A percentile compares a stretch with the other conserved stretches of the same genome.
Evolutionary conservation across 2,329 filamentous ascomycete genomes (phyloP).

Genomic region (Penicillium sp.): DNA sequence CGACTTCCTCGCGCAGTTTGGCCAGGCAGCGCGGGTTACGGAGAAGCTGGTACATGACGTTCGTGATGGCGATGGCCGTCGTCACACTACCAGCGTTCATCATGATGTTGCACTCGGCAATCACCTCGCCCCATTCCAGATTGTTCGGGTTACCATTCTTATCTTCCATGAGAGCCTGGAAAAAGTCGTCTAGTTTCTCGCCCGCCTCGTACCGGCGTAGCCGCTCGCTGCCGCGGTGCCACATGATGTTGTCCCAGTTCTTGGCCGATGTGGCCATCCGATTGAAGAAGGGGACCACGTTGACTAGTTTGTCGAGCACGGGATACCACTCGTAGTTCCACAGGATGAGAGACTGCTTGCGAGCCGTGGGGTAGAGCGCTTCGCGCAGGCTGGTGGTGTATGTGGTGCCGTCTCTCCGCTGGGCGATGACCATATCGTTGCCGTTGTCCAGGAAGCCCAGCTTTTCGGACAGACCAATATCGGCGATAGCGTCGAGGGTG

Average conservation of each 20-base stretch:
- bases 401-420: conserved; percentile 49
- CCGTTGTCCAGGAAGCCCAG: conserved; percentile 56
- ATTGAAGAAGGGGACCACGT: conserved; percentile 46
- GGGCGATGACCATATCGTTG: conserved; percentile 47
- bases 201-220: conserved; percentile 43
- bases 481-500: conserved; percentile 58
- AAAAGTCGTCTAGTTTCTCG: conserved; percentile 62
- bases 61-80: conserved; percentile 56
- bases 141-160: conserved; percentile 48
- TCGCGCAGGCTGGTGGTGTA: conserved; percentile 53
- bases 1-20: conserved; percentile 50
- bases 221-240: conserved; percentile 44
- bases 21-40: conserved; percentile 46
- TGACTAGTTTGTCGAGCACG: conserved; percentile 49
- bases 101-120: conserved; percentile 53
- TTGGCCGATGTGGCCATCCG: conserved; percentile 49
- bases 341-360: conserved; percentile 53
- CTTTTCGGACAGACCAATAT: conserved; percentile 56
- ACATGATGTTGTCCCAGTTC: conserved; percentile 46
- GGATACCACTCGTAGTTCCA: conserved; percentile 57
- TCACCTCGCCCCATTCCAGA: conserved; percentile 60
- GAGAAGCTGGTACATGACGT: conserved; percentile 56
- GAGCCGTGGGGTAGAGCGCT: conserved; percentile 53
- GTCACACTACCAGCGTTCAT: conserved; percentile 56
- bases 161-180: conserved; percentile 57